Conservation (phyloP, 306 rosid genomes). For the Cicer bijugum region DNA sequence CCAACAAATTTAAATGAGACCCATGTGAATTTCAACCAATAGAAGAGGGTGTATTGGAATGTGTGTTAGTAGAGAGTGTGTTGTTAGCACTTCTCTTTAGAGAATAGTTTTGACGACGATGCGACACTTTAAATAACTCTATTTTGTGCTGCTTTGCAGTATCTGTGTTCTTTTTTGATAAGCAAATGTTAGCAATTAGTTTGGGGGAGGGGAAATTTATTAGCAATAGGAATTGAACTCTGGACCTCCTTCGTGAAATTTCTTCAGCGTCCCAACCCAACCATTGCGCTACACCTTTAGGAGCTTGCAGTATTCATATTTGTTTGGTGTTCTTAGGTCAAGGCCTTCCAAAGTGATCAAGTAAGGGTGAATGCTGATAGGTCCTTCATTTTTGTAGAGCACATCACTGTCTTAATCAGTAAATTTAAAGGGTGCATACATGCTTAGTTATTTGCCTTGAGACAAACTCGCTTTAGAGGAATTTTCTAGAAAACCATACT, state of each 20-base stretch:
- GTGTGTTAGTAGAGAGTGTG: too few relatives aligned
- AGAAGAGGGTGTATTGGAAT: too few relatives aligned
- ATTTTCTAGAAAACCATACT: slow-evolving; percentile 3
- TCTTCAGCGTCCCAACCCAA: too few relatives aligned
- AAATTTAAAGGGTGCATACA: not conserved
- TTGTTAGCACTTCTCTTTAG: too few relatives aligned
- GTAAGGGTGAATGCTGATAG: not conserved
- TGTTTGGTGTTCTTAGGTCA: slow-evolving; percentile 20
- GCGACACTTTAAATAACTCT: slow-evolving; percentile 4
- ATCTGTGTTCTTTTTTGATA: not conserved
- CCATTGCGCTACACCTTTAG: too few relatives aligned
- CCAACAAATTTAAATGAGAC: too few relatives aligned
- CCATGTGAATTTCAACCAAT: too few relatives aligned
- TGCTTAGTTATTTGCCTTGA: not conserved
- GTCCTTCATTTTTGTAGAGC: slow-evolving; percentile 26
- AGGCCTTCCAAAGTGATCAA: slow-evolving; percentile 3
- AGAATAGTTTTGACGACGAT: not conserved
- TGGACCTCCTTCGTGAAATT: too few relatives aligned
- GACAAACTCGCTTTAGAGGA: slow-evolving; percentile 6
- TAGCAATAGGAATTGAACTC: too few relatives aligned
- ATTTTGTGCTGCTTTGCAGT: not conserved
- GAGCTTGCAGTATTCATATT: not conserved
- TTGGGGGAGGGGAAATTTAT: too few relatives aligned
- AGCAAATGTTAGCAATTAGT: too few relatives aligned
- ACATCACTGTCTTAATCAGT: not conserved